Conservation (phyloP, 2,329 filamentous ascomycete genomes). For the Stachybotrys echinatus region DNA sequence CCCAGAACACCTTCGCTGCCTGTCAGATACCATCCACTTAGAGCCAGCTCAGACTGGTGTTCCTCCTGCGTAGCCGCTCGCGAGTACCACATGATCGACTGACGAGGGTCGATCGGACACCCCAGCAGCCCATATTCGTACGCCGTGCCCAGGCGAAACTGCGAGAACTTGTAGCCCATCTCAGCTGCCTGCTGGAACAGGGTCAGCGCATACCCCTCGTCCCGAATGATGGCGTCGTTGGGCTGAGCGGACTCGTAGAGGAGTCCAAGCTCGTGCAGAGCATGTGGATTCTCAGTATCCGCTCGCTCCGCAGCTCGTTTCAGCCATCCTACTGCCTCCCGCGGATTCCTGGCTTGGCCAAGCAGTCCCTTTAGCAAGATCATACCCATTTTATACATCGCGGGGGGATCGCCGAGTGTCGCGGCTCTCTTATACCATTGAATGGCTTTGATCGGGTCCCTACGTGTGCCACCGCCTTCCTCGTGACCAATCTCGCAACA, state of each 20-base stretch:
- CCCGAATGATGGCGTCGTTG: constrained; percentile 70
- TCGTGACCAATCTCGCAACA: constrained; percentile 96
- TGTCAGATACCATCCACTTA: constrained; percentile 92
- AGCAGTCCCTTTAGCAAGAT: constrained; percentile 89
- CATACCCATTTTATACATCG: constrained; percentile 99
- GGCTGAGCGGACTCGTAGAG: constrained; percentile 58
- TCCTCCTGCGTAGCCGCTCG: constrained; percentile 87
- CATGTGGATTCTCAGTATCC: constrained; percentile 87
- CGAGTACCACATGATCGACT: constrained; percentile 92
- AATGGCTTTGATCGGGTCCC: constrained; percentile 87
- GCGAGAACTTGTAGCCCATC: constrained; percentile 90
- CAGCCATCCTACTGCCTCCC: constrained; percentile 86
- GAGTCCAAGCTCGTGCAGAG: constrained; percentile 79
- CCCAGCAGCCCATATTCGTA: constrained; percentile 87
- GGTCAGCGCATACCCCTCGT: constrained; percentile 74
- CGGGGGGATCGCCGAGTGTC: constrained; percentile 81
- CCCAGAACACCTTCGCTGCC: constrained; percentile 81
- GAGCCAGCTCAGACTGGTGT: constrained; percentile 81
- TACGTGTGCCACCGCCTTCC: constrained; percentile 86
- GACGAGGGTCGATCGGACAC: constrained; percentile 73
- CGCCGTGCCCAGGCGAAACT: constrained; percentile 81
- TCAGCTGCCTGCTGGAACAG: constrained; percentile 83
- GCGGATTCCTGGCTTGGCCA: constrained; percentile 76
- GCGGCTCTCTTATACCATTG: constrained; percentile 98
- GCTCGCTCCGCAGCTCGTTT: constrained; percentile 88